A percentile compares a stretch with the other conserved stretches of the same genome.
Conservation (phyloP, 1,139 yeast species). For the Candida pseudocylindracea region DNA sequence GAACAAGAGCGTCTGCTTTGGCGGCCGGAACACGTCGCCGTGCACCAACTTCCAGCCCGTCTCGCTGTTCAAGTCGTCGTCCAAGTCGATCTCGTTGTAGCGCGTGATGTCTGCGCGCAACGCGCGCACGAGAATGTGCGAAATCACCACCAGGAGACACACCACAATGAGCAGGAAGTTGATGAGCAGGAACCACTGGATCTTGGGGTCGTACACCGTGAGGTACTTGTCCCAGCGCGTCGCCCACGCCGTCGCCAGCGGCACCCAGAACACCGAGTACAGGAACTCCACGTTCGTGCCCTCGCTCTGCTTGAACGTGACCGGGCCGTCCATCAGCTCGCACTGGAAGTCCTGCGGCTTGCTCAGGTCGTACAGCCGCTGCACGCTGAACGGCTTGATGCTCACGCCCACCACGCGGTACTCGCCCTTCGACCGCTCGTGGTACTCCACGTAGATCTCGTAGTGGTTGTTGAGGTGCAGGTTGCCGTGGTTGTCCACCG, state of each 20-base stretch:
- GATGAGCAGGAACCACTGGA: conserved; percentile 86
- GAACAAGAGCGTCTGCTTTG: conserved; percentile 43
- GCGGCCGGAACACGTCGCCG: conserved; percentile 88
- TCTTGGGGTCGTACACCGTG: conserved; percentile 76
- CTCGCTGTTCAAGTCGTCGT: conserved; percentile 79
- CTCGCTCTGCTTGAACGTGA: conserved; percentile 10
- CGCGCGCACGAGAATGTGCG: conserved; percentile 60
- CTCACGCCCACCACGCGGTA: conserved; percentile 83
- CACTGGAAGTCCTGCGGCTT: conserved; percentile 11
- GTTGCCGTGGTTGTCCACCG: conserved; percentile 21
- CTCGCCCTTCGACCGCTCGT: conserved; percentile 41
- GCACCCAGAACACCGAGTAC: conserved; percentile 32
- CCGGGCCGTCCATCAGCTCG: conserved; percentile 9
- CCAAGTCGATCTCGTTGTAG: conserved; percentile 75
- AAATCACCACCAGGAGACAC: conserved; percentile 56
- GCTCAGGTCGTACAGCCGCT: conserved; percentile 12
- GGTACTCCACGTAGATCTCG: conserved; percentile 63
- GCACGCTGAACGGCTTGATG: conserved; percentile 47
- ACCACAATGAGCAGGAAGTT: conserved; percentile 69
- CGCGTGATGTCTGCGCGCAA: conserved; percentile 69
- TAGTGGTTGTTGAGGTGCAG: conserved; percentile 62
- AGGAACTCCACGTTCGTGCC: conserved; percentile 15
- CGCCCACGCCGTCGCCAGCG: conserved; percentile 76
- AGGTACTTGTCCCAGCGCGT: conserved; percentile 97
- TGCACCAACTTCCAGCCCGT: conserved; percentile 95